A percentile compares a stretch with the other conserved stretches of the same genome.
Conservation (phyloP, 179 eudicot species). For the Heliamphora pulchella region DNA sequence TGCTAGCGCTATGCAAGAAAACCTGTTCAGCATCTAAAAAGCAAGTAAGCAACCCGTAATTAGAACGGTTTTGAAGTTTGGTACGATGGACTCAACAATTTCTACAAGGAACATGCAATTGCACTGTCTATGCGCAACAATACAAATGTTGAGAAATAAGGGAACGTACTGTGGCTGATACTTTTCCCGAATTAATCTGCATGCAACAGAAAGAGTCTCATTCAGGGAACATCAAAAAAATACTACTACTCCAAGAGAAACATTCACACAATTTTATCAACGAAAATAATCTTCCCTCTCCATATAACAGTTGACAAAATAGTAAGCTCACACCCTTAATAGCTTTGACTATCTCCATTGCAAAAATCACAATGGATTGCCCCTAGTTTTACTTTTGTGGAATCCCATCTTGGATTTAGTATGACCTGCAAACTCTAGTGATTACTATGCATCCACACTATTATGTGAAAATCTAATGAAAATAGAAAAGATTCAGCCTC, state of each 20-base stretch:
- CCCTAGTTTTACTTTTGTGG: not conserved
- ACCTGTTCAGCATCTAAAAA: slow-evolving; percentile 80
- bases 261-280: not conserved
- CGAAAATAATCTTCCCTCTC: not conserved
- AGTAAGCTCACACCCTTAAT: not conserved
- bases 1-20: slow-evolving; percentile 89
- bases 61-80: not conserved
- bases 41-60: slow-evolving; percentile 12
- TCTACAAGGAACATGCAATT: not conserved
- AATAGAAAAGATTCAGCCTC: not conserved
- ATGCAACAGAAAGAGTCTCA: slow-evolving; percentile 15
- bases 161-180: slow-evolving; percentile 62
- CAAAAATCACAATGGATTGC: not conserved
- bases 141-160: not conserved
- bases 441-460: not conserved
- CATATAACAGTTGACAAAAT: not conserved
- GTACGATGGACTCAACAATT: not conserved
- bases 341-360: not conserved
- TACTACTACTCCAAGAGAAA: not conserved
- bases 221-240: slow-evolving; percentile 5
- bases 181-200: slow-evolving; percentile 73
- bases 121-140: not conserved
- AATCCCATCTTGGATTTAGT: not conserved
- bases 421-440: not conserved
- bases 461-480: not conserved